phyloP scores from a whole-genome alignment of 2,329 filamentous ascomycete species.

The Sarocladium brachiariae region DNA sequence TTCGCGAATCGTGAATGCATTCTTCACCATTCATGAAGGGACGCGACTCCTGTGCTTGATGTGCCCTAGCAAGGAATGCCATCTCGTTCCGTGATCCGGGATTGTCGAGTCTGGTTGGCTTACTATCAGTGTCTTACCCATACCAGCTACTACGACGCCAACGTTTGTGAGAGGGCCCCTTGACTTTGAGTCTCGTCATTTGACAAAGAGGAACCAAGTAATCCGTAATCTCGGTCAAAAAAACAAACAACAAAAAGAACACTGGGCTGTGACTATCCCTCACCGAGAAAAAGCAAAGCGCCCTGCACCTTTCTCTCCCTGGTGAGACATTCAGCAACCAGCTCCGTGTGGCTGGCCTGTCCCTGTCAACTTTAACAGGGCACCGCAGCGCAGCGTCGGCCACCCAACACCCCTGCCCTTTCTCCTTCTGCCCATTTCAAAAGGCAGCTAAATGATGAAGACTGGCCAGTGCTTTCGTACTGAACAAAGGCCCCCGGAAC shows the following conservation, averaged over 20 bases:
- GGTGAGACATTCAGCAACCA: slow-evolving; percentile 2
- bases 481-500: not conserved
- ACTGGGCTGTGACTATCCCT: not conserved
- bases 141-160: not conserved
- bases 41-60: slow-evolving; percentile 1
- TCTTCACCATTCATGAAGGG: not conserved
- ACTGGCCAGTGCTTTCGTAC: slow-evolving; percentile 1
- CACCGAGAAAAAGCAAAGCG: not conserved
- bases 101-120: not conserved
- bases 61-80: not conserved
- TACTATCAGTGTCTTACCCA: not conserved
- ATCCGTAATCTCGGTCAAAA: slow-evolving; percentile 3
- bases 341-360: not conserved
- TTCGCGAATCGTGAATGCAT: not conserved
- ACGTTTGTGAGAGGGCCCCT: not conserved
- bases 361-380: slow-evolving; percentile 1
- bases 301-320: not conserved
- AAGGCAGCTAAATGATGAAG: slow-evolving; percentile 8
- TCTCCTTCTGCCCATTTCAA: too few relatives aligned
- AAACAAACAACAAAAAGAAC: not conserved
- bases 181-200: not conserved
- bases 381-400: not conserved
- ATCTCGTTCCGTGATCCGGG: slow-evolving; percentile 1
- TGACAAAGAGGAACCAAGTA: not conserved
- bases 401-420: too few relatives aligned